A percentile compares a stretch with the other conserved stretches of the same genome.
Evolutionary conservation across 139 green algal genomes (phyloP).

Genomic region (Diplosphaera chodatii): DNA sequence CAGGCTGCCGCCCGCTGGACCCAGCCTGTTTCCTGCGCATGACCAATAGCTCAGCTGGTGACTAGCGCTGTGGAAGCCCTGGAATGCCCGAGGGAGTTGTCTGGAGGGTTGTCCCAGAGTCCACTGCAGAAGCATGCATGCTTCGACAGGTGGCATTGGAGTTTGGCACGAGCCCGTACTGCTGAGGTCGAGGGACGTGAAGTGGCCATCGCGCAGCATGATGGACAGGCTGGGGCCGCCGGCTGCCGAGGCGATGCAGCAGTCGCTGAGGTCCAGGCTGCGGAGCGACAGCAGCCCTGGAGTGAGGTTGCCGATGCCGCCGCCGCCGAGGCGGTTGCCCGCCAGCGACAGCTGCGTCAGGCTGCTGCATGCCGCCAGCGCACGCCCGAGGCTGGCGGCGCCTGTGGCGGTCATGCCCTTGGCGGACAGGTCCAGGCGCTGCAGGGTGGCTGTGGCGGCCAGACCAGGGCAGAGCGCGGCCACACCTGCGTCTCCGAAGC

Average conservation of each 20-base stretch:
- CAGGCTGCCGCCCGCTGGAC: too few relatives aligned
- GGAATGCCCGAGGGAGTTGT: too few relatives aligned
- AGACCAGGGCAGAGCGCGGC: neutral
- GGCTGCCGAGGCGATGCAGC: neutral
- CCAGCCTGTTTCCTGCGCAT: too few relatives aligned
- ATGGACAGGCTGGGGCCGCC: neutral
- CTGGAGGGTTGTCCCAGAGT: too few relatives aligned
- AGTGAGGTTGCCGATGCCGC: neutral
- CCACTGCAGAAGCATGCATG: too few relatives aligned
- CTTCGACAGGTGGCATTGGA: too few relatives aligned
- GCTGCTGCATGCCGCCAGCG: neutral
- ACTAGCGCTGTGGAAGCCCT: too few relatives aligned
- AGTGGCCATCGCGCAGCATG: neutral
- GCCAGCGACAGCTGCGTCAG: neutral
- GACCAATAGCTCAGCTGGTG: too few relatives aligned
- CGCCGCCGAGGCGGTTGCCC: neutral
- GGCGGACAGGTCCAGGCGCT: conserved; percentile 13
- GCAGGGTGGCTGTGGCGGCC: conserved; percentile 7
- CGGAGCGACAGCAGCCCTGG: neutral
- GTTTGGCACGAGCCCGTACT: too few relatives aligned
- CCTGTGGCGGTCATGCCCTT: conserved; percentile 1
- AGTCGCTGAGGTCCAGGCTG: neutral
- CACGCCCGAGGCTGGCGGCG: neutral
- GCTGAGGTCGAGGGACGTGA: conserved; percentile 4
- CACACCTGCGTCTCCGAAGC: neutral